Conservation (phyloP, 768 basidiomycete genomes). For the Termitomyces sp. region DNA sequence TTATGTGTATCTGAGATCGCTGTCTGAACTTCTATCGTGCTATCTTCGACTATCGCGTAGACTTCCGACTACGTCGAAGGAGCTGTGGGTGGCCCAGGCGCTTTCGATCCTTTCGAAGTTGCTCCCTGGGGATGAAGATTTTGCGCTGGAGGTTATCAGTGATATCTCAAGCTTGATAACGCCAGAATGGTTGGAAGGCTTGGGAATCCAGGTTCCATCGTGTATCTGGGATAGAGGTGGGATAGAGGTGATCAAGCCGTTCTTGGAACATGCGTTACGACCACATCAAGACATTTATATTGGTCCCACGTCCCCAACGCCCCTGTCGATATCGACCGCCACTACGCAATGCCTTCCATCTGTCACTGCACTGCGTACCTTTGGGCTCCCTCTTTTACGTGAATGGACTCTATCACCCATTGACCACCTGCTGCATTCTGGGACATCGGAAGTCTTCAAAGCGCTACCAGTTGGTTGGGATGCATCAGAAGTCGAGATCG, state of each 20-base stretch:
- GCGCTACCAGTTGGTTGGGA: conserved; percentile 67
- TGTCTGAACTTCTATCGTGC: conserved; percentile 45
- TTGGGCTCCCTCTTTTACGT: conserved; percentile 40
- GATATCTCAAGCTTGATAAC: conserved; percentile 32
- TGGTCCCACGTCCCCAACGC: conserved; percentile 43
- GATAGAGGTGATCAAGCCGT: conserved; percentile 49
- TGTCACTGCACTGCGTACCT: conserved; percentile 16
- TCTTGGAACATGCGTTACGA: conserved; percentile 44
- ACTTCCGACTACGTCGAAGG: conserved; percentile 47
- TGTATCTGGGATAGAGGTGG: conserved; percentile 48
- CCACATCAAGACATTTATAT: conserved; percentile 37
- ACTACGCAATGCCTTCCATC: conserved; percentile 50
- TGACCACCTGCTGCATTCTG: conserved; percentile 77
- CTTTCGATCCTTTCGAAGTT: conserved; percentile 49
- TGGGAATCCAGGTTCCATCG: conserved; percentile 29
- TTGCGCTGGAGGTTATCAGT: conserved; percentile 37
- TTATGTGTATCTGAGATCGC: conserved; percentile 40
- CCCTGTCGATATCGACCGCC: conserved; percentile 48
- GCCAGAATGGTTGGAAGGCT: conserved; percentile 32
- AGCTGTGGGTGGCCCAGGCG: conserved; percentile 65
- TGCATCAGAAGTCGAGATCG: conserved; percentile 73
- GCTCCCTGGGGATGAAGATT: conserved; percentile 72
- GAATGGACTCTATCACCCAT: conserved; percentile 72
- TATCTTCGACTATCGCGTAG: conserved; percentile 57
- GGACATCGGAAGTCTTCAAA: conserved; percentile 62